phyloP scores from a whole-genome alignment of 1,284 basidiomycete genomes.

The Trametes pubescens region DNA sequence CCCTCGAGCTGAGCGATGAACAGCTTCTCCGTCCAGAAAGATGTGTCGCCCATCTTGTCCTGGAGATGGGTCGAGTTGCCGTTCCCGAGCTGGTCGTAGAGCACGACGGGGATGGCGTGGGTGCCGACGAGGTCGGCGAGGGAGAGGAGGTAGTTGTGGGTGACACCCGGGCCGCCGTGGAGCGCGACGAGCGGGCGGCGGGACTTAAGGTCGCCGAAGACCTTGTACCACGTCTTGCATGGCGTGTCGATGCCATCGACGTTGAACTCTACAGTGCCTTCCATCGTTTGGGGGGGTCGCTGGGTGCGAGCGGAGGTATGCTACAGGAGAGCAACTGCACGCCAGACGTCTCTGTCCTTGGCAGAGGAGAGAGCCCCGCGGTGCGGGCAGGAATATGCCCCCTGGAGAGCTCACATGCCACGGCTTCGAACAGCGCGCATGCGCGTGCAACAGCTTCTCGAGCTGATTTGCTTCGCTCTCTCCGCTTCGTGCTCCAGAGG shows the following conservation, averaged over 20 bases:
- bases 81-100: conserved; percentile 62
- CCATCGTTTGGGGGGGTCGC: too few relatives aligned
- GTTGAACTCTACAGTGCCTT: conserved; percentile 27
- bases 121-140: conserved; percentile 43
- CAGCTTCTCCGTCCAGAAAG: conserved; percentile 56
- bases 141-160: conserved; percentile 53
- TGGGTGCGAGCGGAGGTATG: too few relatives aligned
- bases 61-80: conserved; percentile 53
- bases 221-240: conserved; percentile 42
- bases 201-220: conserved; percentile 39
- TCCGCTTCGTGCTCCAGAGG: too few relatives aligned
- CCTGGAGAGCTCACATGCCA: too few relatives aligned
- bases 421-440: too few relatives aligned
- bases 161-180: conserved; percentile 54
- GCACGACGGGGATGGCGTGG: conserved; percentile 49
- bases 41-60: conserved; percentile 42
- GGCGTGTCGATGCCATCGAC: conserved; percentile 26
- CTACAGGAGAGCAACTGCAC: too few relatives aligned
- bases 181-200: conserved; percentile 49
- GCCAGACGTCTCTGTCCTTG: too few relatives aligned
- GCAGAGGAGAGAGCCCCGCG: too few relatives aligned
- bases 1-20: conserved; percentile 60
- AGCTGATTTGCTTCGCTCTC: too few relatives aligned
- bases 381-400: too few relatives aligned
- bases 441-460: too few relatives aligned